A percentile compares a stretch with the other conserved stretches of the same genome.
Evolutionary conservation across 2,329 filamentous ascomycete genomes (phyloP).

Genomic region (Penicillium sp.): DNA sequence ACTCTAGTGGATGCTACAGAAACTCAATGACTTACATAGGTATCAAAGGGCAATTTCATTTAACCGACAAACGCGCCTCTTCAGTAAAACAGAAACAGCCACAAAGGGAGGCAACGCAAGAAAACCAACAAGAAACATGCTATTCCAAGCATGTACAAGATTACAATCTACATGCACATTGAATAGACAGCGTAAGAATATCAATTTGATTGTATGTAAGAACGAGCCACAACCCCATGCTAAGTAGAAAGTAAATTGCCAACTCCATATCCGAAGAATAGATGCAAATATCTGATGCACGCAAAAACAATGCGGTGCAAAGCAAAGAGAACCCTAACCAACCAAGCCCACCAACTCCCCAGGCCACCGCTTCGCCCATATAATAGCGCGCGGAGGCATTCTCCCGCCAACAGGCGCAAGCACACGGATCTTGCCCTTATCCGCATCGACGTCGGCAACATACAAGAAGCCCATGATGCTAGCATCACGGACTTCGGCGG

Average conservation of each 20-base stretch:
- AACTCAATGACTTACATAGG: no score
- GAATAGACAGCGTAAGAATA: neutral
- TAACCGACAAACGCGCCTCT: no score
- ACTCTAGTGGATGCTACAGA: no score
- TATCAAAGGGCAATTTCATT: no score
- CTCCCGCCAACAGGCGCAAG: slow-evolving; percentile 80
- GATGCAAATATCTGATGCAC: neutral
- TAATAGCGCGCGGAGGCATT: slow-evolving; percentile 72
- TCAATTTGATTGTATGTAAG: neutral
- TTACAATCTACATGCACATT: neutral
- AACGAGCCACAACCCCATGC: slow-evolving; percentile 3
- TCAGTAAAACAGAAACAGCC: no score
- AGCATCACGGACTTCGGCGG: slow-evolving; percentile 72
- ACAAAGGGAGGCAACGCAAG: no score
- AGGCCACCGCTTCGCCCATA: slow-evolving; percentile 78
- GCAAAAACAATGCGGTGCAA: neutral
- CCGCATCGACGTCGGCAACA: slow-evolving; percentile 85
- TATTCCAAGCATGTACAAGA: no score
- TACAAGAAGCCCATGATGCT: slow-evolving; percentile 91
- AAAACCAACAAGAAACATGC: neutral
- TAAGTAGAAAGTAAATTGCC: neutral
- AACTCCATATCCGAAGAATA: slow-evolving; percentile 1
- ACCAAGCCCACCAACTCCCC: slow-evolving; percentile 78
- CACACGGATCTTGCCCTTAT: slow-evolving; percentile 74
- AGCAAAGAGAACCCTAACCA: slow-evolving; percentile 40